These are phyloP conservation scores for Lithospermum erythrorhizon DNA, from an alignment of 257 asterid genomes.

Conservation along the genomic window DNA sequence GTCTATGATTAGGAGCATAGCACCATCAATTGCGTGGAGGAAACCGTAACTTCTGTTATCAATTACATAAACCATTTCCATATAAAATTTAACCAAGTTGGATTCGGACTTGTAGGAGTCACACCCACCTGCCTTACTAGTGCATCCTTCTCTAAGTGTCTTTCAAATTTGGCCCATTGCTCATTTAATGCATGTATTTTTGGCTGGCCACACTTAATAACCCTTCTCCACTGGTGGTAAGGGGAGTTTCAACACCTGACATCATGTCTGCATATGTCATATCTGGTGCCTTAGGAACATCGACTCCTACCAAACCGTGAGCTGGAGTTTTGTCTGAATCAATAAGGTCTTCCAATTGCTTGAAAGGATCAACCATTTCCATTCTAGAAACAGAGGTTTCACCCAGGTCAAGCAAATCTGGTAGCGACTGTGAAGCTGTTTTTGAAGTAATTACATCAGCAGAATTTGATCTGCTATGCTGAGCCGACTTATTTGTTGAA, in stretches of 20 bases:
- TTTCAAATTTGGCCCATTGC: slow-evolving; percentile 65
- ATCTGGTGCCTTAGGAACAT: slow-evolving; percentile 35
- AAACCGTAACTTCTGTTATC: background rate
- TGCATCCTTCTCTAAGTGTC: slow-evolving; percentile 83
- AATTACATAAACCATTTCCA: background rate
- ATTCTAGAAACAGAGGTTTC: slow-evolving; percentile 41
- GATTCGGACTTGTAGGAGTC: slow-evolving; percentile 77
- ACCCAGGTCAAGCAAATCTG: slow-evolving; percentile 73
- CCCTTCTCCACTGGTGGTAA: slow-evolving; percentile 11
- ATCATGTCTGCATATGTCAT: slow-evolving; percentile 48
- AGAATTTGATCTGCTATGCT: slow-evolving; percentile 19
- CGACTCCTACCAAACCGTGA: slow-evolving; percentile 23
- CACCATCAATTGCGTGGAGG: background rate
- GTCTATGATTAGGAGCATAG: background rate
- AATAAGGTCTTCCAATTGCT: slow-evolving; percentile 84
- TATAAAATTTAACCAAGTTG: slow-evolving; percentile 46
- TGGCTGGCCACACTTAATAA: slow-evolving; percentile 18
- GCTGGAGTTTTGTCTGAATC: slow-evolving; percentile 39
- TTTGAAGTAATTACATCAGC: slow-evolving; percentile 27
- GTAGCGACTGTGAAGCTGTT: slow-evolving; percentile 58
- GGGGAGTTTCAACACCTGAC: slow-evolving; percentile 18
- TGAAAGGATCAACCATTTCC: slow-evolving; percentile 64
- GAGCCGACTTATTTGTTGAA: slow-evolving; percentile 33
- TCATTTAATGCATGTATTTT: slow-evolving; percentile 36
- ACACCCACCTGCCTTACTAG: slow-evolving; percentile 91